Conservation (phyloP, 371 early-diverging fungal species). For the Zancudomyces culisetae region DNA sequence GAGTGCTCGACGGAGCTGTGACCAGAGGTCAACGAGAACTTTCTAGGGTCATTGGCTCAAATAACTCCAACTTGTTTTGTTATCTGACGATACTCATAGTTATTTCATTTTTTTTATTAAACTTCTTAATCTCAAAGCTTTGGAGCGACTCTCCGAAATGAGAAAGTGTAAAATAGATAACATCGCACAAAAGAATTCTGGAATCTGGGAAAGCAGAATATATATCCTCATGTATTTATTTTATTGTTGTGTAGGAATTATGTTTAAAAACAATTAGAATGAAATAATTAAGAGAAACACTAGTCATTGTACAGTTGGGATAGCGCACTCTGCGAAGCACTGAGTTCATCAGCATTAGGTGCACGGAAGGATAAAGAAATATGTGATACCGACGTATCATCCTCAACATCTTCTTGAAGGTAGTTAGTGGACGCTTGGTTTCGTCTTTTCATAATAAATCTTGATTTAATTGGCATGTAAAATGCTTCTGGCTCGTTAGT, state of each 20-base stretch:
- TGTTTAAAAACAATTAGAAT: neutral
- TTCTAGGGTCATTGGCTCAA: neutral
- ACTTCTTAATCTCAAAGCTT: neutral
- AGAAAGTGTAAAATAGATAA: too few species aligned
- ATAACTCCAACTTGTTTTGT: neutral
- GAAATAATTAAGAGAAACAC: neutral
- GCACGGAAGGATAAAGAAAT: neutral
- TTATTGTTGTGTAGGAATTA: too few species aligned
- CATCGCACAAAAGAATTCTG: too few species aligned
- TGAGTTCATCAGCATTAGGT: neutral
- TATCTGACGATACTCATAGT: neutral
- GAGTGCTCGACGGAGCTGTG: neutral
- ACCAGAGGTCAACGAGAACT: neutral
- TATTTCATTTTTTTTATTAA: neutral
- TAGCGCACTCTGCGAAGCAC: neutral
- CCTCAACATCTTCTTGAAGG: slow-evolving; percentile 8
- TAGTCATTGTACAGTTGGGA: neutral
- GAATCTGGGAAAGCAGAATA: too few species aligned
- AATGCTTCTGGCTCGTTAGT: slow-evolving; percentile 5
- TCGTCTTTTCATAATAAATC: slow-evolving; percentile 18
- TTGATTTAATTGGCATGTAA: slow-evolving; percentile 14
- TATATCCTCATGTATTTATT: too few species aligned
- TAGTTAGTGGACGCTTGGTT: slow-evolving; percentile 2
- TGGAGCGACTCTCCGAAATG: neutral
- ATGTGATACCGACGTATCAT: slow-evolving; percentile 4